These are phyloP conservation scores for Ogataea degrootiae DNA, from an alignment of 805 yeast genomes.

Conservation along the genomic window DNA sequence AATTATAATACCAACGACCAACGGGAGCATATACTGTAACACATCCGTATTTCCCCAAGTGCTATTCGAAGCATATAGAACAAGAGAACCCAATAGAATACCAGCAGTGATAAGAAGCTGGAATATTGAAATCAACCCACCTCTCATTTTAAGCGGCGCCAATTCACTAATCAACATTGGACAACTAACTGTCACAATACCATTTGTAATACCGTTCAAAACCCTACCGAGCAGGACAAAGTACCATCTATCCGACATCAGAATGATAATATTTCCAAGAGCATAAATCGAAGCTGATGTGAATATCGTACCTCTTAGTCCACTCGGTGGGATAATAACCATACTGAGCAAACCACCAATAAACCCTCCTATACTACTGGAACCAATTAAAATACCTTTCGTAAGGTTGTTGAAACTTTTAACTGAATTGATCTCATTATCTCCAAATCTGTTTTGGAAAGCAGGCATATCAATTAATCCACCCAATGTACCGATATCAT, in stretches of 20 bases:
- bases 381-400: slow-evolving; percentile 28
- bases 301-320: slow-evolving; percentile 22
- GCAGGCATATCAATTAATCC: slow-evolving; percentile 29
- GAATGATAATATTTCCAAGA: slow-evolving; percentile 16
- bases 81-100: slow-evolving; percentile 27
- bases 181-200: slow-evolving; percentile 28
- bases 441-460: slow-evolving; percentile 23
- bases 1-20: slow-evolving; percentile 18
- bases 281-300: slow-evolving; percentile 18
- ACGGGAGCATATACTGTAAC: slow-evolving; percentile 22
- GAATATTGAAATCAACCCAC: slow-evolving; percentile 27
- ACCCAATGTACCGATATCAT: slow-evolving; percentile 34
- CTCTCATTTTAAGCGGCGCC: slow-evolving; percentile 27
- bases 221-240: slow-evolving; percentile 26
- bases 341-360: slow-evolving; percentile 29
- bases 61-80: slow-evolving; percentile 15
- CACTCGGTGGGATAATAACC: slow-evolving; percentile 20
- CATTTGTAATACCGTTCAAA: slow-evolving; percentile 29
- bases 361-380: slow-evolving; percentile 28
- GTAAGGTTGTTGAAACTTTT: slow-evolving; percentile 17
- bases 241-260: slow-evolving; percentile 19
- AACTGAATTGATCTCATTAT: slow-evolving; percentile 3
- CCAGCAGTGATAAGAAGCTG: slow-evolving; percentile 33
- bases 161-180: slow-evolving; percentile 35
- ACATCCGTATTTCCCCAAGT: slow-evolving; percentile 1